A percentile compares a stretch with the other conserved stretches of the same genome.
These are phyloP conservation scores for Geotrichum carabidarum DNA, from an alignment of 1,139 yeast genomes.

Conservation along the genomic window DNA sequence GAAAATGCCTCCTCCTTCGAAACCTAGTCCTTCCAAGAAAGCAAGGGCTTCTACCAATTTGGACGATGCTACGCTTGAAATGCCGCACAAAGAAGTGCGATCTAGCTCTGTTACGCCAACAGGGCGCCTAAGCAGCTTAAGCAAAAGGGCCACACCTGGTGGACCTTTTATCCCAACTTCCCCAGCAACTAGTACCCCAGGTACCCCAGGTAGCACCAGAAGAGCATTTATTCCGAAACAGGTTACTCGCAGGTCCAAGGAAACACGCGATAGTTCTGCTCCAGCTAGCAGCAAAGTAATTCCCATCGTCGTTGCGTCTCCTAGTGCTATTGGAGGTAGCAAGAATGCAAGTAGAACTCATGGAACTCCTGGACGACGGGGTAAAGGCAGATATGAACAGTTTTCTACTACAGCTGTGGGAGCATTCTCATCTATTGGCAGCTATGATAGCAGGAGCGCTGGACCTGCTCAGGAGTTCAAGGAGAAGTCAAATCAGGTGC, in stretches of 20 bases:
- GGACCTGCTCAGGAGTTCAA: constrained; percentile 16
- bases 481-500: not conserved
- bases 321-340: not conserved
- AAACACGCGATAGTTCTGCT: constrained; percentile 74
- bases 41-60: constrained; percentile 1
- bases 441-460: constrained; percentile 9
- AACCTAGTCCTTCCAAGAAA: constrained; percentile 12
- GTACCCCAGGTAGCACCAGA: constrained; percentile 37
- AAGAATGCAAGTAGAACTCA: constrained; percentile 18
- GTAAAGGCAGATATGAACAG: constrained; percentile 36
- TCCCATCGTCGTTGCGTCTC: constrained; percentile 37
- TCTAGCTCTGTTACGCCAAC: not conserved
- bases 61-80: not conserved
- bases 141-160: constrained; percentile 16
- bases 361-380: constrained; percentile 22
- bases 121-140: constrained; percentile 12
- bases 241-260: constrained; percentile 75
- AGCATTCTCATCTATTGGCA: constrained; percentile 34
- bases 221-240: constrained; percentile 71
- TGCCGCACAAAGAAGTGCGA: not conserved
- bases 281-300: constrained; percentile 42
- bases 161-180: not conserved
- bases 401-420: constrained; percentile 34
- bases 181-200: not conserved
- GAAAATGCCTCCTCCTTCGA: constrained; percentile 5